Evolutionary conservation across 371 early-diverging fungal genomes (phyloP).

Genomic region (Apophysomyces ossiformis): DNA sequence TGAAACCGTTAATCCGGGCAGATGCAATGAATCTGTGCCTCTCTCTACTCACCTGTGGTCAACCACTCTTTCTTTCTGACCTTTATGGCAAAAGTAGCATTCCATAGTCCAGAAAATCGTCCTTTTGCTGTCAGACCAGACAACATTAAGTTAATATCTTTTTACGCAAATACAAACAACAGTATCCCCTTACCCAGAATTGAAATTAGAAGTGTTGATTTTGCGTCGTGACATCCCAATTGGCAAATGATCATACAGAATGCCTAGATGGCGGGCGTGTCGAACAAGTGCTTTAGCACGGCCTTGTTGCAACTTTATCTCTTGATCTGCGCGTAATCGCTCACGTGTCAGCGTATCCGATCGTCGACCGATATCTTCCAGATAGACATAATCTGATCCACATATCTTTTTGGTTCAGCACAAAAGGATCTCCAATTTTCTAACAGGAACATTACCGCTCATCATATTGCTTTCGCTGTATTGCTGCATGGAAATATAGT

Average conservation of each 20-base stretch:
- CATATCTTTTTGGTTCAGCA: neutral
- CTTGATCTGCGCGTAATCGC: slow-evolving; percentile 20
- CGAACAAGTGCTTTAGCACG: slow-evolving; percentile 21
- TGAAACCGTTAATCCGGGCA: neutral
- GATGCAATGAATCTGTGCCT: no score
- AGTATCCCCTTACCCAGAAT: slow-evolving; percentile 25
- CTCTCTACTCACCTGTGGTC: slow-evolving; percentile 38
- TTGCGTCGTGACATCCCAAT: slow-evolving; percentile 43
- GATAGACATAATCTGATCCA: slow-evolving; percentile 48
- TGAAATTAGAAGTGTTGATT: slow-evolving; percentile 42
- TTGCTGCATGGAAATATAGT: slow-evolving; percentile 55
- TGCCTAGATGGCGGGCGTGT: slow-evolving; percentile 32
- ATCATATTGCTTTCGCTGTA: slow-evolving; percentile 65
- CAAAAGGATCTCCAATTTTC: neutral
- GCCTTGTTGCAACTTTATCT: slow-evolving; percentile 15
- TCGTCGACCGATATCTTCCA: slow-evolving; percentile 47
- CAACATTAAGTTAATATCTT: neutral
- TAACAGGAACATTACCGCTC: slow-evolving; percentile 53
- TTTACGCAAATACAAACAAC: no score
- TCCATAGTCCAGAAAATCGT: slow-evolving; percentile 49
- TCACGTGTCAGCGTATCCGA: slow-evolving; percentile 43
- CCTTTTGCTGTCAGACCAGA: slow-evolving; percentile 23
- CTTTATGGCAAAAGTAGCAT: slow-evolving; percentile 29
- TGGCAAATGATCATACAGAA: slow-evolving; percentile 33
- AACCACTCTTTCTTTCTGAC: slow-evolving; percentile 29